Percentiles rank a stretch among this genome's conserved stretches.
phyloP scores from a whole-genome alignment of 2,329 filamentous ascomycete species.

The Verticillium nubilum region DNA sequence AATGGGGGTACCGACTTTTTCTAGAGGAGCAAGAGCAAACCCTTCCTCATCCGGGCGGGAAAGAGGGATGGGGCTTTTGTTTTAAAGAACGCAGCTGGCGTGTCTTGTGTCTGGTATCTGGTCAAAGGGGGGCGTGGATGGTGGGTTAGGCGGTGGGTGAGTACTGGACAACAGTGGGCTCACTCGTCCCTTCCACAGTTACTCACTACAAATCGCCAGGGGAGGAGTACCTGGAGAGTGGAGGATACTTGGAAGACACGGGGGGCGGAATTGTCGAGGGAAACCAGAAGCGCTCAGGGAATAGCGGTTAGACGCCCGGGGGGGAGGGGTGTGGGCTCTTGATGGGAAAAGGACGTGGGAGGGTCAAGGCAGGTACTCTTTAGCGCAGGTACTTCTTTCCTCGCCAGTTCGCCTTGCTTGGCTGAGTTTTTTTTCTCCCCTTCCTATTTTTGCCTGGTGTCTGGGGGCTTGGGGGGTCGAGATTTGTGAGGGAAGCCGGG shows the following conservation, averaged over 20 bases:
- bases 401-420: background rate
- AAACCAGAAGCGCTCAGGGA: background rate
- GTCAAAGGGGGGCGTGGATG: background rate
- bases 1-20: constrained; percentile 7
- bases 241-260: constrained; percentile 5
- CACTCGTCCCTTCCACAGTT: background rate
- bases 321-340: background rate
- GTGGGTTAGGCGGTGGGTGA: background rate
- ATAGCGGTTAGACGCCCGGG: constrained; percentile 1
- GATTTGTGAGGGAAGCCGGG: constrained; percentile 1
- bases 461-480: background rate
- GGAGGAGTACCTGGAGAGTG: constrained; percentile 6
- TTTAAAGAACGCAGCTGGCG: constrained; percentile 9
- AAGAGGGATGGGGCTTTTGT: constrained; percentile 10
- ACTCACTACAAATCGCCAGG: background rate
- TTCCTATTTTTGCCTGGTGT: background rate
- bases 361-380: background rate
- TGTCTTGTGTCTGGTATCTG: background rate
- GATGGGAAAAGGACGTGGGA: background rate
- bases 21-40: constrained; percentile 7
- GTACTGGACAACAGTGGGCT: background rate
- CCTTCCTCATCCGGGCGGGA: constrained; percentile 1
- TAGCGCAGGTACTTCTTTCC: background rate
- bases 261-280: background rate
- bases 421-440: constrained; percentile 2